Evolutionary conservation across 164 flowering plant species (phyloP).

Genomic region (Sedum album): DNA sequence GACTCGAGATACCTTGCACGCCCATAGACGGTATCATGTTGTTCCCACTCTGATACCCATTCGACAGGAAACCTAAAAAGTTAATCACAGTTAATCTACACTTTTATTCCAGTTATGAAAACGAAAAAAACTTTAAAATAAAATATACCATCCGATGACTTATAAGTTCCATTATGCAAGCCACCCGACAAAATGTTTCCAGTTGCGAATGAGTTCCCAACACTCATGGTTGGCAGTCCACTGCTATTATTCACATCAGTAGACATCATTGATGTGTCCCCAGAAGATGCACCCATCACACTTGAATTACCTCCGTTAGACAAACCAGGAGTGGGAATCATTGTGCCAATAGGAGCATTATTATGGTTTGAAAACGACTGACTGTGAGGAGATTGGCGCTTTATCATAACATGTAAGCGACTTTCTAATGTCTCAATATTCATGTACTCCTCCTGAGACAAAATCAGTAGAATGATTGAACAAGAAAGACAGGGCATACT

Average conservation of each 20-base stretch:
- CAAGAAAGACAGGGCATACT: background rate
- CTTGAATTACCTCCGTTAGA: constrained; percentile 48
- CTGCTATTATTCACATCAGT: constrained; percentile 24
- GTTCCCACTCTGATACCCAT: constrained; percentile 73
- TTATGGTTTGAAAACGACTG: constrained; percentile 38
- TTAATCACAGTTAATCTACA: constrained; percentile 4
- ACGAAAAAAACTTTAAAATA: background rate
- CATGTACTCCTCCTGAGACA: constrained; percentile 69
- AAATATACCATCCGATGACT: constrained; percentile 49
- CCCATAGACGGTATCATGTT: constrained; percentile 43
- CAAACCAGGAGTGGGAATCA: constrained; percentile 98
- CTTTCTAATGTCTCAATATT: constrained; percentile 60
- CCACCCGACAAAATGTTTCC: constrained; percentile 32
- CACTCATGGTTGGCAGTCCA: constrained; percentile 33
- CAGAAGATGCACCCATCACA: constrained; percentile 40
- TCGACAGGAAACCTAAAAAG: constrained; percentile 52
- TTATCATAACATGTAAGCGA: constrained; percentile 47
- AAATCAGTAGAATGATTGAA: background rate
- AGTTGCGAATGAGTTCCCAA: constrained; percentile 44
- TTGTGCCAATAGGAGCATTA: constrained; percentile 65
- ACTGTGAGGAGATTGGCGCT: constrained; percentile 21
- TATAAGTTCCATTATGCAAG: constrained; percentile 41
- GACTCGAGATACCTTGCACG: constrained; percentile 50
- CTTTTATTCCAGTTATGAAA: background rate
- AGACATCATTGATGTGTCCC: constrained; percentile 39